These are phyloP conservation scores for Athelia sp. DNA, from an alignment of 1,284 basidiomycete species.

Conservation along the genomic window DNA sequence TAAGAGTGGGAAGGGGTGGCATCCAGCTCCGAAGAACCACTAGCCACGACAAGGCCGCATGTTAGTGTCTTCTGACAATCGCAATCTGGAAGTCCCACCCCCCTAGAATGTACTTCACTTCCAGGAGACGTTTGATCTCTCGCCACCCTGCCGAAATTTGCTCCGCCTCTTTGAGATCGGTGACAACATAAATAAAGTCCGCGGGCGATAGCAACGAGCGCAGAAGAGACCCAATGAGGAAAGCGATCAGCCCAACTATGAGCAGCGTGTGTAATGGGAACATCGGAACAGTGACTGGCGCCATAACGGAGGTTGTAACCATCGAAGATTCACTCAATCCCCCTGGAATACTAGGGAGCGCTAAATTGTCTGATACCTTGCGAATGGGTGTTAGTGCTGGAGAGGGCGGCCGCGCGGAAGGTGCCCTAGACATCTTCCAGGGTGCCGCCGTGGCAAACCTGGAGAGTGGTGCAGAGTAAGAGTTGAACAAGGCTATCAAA, in stretches of 20 bases:
- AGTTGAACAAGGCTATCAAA: background rate
- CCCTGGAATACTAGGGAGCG: conserved; percentile 5
- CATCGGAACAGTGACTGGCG: conserved; percentile 10
- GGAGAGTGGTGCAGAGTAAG: background rate
- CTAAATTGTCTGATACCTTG: background rate
- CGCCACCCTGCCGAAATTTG: conserved; percentile 62
- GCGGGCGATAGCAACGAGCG: conserved; percentile 83
- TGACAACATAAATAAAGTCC: conserved; percentile 86
- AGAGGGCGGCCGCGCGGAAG: background rate
- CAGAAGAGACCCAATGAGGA: conserved; percentile 86
- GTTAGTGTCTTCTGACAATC: conserved; percentile 65
- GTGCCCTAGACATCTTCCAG: conserved; percentile 2
- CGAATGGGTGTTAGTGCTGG: background rate
- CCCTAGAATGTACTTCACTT: conserved; percentile 72
- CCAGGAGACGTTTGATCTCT: conserved; percentile 75
- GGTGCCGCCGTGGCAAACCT: background rate
- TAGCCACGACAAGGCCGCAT: background rate
- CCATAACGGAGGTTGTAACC: conserved; percentile 5
- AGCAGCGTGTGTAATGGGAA: conserved; percentile 63
- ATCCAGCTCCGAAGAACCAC: background rate
- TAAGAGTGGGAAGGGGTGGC: too few relatives aligned
- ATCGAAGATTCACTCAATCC: background rate
- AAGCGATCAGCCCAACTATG: conserved; percentile 80
- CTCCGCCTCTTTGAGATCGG: conserved; percentile 47
- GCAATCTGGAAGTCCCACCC: conserved; percentile 83